Evolutionary conservation across 108 stramenopile species (phyloP).

Genomic region (Phaeodactylum tricornutum): DNA sequence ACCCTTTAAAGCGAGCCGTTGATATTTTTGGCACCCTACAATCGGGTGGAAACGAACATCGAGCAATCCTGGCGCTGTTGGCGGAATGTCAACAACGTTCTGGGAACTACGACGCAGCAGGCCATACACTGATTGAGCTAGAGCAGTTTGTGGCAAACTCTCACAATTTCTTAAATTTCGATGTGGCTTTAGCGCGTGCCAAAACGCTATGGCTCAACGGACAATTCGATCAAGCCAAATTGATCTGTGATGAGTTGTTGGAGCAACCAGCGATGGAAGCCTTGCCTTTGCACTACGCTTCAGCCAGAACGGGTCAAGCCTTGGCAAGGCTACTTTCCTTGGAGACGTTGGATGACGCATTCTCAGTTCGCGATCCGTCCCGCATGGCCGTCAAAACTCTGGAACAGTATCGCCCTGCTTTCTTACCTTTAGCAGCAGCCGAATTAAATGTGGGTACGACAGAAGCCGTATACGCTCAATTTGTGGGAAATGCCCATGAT

Average conservation of each 20-base stretch:
- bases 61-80: slow-evolving; percentile 25
- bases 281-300: slow-evolving; percentile 22
- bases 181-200: slow-evolving; percentile 21
- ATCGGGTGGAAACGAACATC: slow-evolving; percentile 21
- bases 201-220: slow-evolving; percentile 29
- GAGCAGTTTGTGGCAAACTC: too few relatives aligned
- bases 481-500: slow-evolving; percentile 24
- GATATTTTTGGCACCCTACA: slow-evolving; percentile 33
- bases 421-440: background rate
- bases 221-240: slow-evolving; percentile 13
- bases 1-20: slow-evolving; percentile 42
- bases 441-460: background rate
- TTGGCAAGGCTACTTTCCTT: slow-evolving; percentile 14
- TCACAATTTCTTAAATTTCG: background rate
- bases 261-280: slow-evolving; percentile 13
- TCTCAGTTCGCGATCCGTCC: slow-evolving; percentile 30
- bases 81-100: slow-evolving; percentile 33
- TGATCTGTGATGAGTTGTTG: slow-evolving; percentile 20
- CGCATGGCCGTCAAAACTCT: slow-evolving; percentile 19
- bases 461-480: slow-evolving; percentile 14
- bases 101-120: slow-evolving; percentile 3
- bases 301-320: slow-evolving; percentile 36
- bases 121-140: background rate
- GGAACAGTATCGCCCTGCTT: slow-evolving; percentile 18
- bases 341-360: slow-evolving; percentile 26